Conservation (phyloP, 2,329 filamentous ascomycete species). For the Exophiala bonariae region DNA sequence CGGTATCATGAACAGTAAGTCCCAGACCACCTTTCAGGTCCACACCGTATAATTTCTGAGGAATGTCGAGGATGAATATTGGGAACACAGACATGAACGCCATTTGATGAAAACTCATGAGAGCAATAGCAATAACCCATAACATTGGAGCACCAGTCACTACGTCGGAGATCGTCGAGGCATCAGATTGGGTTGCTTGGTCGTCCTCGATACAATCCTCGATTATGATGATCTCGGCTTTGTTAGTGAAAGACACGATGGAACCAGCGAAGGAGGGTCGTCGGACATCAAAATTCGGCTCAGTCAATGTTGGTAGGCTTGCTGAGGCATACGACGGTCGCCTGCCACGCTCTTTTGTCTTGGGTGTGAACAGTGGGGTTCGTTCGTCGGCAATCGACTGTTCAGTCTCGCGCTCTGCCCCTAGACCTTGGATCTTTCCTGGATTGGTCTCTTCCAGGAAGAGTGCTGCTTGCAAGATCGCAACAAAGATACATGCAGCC, state of each 20-base stretch:
- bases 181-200: neutral
- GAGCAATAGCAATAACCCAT: constrained; percentile 42
- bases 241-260: constrained; percentile 14
- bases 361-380: constrained; percentile 1
- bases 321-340: constrained; percentile 6
- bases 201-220: constrained; percentile 12
- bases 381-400: neutral
- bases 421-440: neutral
- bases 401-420: constrained; percentile 7
- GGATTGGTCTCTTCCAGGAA: constrained; percentile 27
- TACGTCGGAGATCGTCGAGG: too few species aligned
- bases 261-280: constrained; percentile 17
- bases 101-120: constrained; percentile 51
- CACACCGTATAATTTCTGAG: constrained; percentile 10
- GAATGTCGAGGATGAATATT: constrained; percentile 45
- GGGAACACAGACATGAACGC: constrained; percentile 45
- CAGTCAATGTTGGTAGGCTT: constrained; percentile 12
- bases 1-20: constrained; percentile 62
- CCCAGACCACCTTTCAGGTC: constrained; percentile 56
- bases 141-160: constrained; percentile 31
- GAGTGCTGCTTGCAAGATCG: constrained; percentile 22
- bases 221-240: neutral
- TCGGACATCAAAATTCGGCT: constrained; percentile 21
- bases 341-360: neutral
- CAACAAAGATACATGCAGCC: constrained; percentile 15